Conservation (phyloP, 352 stramenopile genomes). For the Thalassiosira livingstoniorum region DNA sequence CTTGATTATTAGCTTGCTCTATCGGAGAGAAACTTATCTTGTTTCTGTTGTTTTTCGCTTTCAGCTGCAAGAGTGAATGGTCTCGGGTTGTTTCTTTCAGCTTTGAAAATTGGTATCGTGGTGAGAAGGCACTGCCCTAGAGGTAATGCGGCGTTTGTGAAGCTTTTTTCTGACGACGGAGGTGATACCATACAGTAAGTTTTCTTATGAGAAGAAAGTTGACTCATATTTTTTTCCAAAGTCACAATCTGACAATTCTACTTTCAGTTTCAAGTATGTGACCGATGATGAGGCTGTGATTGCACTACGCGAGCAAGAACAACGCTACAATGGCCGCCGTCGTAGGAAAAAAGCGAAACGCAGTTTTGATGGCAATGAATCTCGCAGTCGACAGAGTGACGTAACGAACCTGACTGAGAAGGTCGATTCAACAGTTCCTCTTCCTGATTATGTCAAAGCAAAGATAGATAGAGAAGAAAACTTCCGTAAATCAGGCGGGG, state of each 20-base stretch:
- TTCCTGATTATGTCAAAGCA: slow-evolving; percentile 76
- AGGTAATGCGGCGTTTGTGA: slow-evolving; percentile 76
- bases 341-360: slow-evolving; percentile 39
- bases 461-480: slow-evolving; percentile 64
- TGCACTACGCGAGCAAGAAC: slow-evolving; percentile 77
- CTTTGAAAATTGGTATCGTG: slow-evolving; percentile 83
- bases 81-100: slow-evolving; percentile 80
- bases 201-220: neutral
- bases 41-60: neutral
- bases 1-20: no score
- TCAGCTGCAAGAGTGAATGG: slow-evolving; percentile 75
- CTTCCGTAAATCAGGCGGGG: slow-evolving; percentile 52
- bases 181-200: slow-evolving; percentile 80
- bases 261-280: slow-evolving; percentile 54
- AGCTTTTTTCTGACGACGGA: slow-evolving; percentile 77
- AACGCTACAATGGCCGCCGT: slow-evolving; percentile 63
- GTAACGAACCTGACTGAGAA: slow-evolving; percentile 42
- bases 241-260: neutral
- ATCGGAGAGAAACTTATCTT: no score
- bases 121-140: slow-evolving; percentile 79
- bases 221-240: neutral
- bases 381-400: slow-evolving; percentile 51
- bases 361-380: slow-evolving; percentile 53
- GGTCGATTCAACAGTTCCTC: slow-evolving; percentile 41
- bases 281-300: slow-evolving; percentile 74